These are phyloP conservation scores for Aureobasidium sp. DNA, from an alignment of 2,329 filamentous ascomycete genomes.

Conservation along the genomic window DNA sequence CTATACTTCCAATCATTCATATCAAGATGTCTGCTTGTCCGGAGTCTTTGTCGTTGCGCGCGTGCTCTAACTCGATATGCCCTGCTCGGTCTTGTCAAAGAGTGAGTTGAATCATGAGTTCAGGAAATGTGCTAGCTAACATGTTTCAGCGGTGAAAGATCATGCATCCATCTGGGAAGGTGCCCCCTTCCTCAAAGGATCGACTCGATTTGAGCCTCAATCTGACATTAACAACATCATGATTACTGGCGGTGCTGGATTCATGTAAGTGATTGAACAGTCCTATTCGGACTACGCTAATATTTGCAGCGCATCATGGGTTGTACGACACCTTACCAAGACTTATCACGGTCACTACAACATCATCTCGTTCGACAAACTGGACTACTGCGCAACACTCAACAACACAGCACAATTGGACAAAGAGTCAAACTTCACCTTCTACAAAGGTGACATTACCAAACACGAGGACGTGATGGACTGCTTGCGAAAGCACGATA, in stretches of 20 bases:
- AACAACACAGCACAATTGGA: constrained; percentile 69
- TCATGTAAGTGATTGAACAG: constrained; percentile 54
- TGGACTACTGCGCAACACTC: constrained; percentile 72
- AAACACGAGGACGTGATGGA: constrained; percentile 60
- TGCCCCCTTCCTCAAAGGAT: constrained; percentile 61
- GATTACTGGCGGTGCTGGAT: constrained; percentile 75
- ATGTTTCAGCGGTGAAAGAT: not conserved
- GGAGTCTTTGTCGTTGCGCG: no score
- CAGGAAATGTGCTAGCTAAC: not conserved
- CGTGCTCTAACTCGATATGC: not conserved
- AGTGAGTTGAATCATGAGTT: not conserved
- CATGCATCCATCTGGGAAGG: constrained; percentile 47
- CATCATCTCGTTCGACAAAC: constrained; percentile 74
- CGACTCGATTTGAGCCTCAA: constrained; percentile 60
- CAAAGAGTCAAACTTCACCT: constrained; percentile 62
- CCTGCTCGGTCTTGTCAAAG: not conserved
- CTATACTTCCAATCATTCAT: not conserved
- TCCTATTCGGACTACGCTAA: not conserved
- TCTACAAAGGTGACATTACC: constrained; percentile 72
- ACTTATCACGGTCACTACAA: constrained; percentile 69
- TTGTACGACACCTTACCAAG: constrained; percentile 67
- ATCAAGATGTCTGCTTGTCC: not conserved
- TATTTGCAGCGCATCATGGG: constrained; percentile 62
- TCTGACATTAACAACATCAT: constrained; percentile 69
- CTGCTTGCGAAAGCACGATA: constrained; percentile 60